Percentiles rank a stretch among this genome's conserved stretches.
Evolutionary conservation across 331 rosid genomes (phyloP).

Genomic region (Malus hybrid): DNA sequence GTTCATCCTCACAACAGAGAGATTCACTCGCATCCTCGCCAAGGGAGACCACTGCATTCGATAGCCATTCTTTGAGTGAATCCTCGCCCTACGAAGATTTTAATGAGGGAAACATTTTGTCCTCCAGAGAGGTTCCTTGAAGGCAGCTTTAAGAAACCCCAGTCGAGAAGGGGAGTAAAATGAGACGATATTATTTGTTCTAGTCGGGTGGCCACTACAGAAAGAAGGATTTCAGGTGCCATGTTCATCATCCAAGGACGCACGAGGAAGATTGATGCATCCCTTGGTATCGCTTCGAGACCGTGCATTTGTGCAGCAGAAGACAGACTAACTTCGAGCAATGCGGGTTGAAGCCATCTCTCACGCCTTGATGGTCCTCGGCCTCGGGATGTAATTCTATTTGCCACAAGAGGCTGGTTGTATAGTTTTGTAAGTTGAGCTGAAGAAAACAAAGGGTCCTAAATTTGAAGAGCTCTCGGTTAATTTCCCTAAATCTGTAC

Average conservation of each 20-base stretch:
- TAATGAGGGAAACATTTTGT: conserved; percentile 47
- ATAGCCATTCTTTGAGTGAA: conserved; percentile 81
- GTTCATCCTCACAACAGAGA: conserved; percentile 72
- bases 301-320: background rate
- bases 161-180: conserved; percentile 12
- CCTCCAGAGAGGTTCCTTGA: conserved; percentile 12
- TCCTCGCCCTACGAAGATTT: conserved; percentile 92
- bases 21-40: conserved; percentile 85
- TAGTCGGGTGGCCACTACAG: background rate
- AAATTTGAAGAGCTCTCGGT: conserved; percentile 20
- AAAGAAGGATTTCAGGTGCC: background rate
- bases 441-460: conserved; percentile 25
- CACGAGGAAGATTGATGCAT: background rate
- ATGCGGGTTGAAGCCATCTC: conserved; percentile 2
- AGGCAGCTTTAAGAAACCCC: conserved; percentile 5
- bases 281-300: background rate
- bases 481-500: conserved; percentile 36
- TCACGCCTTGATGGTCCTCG: background rate
- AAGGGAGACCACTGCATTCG: conserved; percentile 68
- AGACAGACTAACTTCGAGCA: background rate
- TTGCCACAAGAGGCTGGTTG: conserved; percentile 14
- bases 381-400: background rate
- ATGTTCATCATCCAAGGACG: background rate
- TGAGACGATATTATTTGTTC: background rate
- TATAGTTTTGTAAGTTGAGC: conserved; percentile 34